A percentile compares a stretch with the other conserved stretches of the same genome.
Evolutionary conservation across 2,329 filamentous ascomycete species (phyloP).

Genomic region (Emmonsiellopsis sp.): DNA sequence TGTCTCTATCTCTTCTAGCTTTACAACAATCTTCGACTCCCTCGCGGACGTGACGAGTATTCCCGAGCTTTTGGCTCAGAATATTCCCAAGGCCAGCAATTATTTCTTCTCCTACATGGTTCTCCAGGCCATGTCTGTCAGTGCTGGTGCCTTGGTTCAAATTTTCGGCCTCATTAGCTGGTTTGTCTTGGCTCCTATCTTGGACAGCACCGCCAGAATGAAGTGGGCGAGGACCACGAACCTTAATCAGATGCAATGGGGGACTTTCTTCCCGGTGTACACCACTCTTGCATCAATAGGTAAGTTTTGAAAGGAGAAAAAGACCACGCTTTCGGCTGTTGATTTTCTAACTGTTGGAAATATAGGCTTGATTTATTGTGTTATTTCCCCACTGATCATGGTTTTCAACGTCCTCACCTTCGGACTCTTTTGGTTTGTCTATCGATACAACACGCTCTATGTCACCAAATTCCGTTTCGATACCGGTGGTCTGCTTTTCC

Average conservation of each 20-base stretch:
- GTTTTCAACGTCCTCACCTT: constrained; percentile 93
- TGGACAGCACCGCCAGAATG: constrained; percentile 70
- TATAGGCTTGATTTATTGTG: constrained; percentile 65
- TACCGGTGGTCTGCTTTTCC: constrained; percentile 86
- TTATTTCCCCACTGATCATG: constrained; percentile 82
- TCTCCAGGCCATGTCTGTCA: constrained; percentile 82
- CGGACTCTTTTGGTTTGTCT: constrained; percentile 80
- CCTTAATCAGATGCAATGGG: constrained; percentile 74
- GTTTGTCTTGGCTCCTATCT: constrained; percentile 68
- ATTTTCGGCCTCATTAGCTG: constrained; percentile 68
- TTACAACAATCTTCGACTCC: constrained; percentile 55
- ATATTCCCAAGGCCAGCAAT: constrained; percentile 77
- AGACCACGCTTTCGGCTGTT: not conserved
- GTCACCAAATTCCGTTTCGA: constrained; percentile 83
- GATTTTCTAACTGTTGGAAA: not conserved
- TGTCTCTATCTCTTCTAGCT: constrained; percentile 72
- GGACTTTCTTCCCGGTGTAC: constrained; percentile 88
- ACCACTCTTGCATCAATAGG: constrained; percentile 93
- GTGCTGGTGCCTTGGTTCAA: constrained; percentile 79
- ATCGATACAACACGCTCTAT: constrained; percentile 95
- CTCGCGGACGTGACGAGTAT: constrained; percentile 60
- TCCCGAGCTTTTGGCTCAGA: constrained; percentile 61
- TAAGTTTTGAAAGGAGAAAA: constrained; percentile 19
- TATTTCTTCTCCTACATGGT: constrained; percentile 99
- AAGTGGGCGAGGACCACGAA: constrained; percentile 82